These are phyloP conservation scores for Penicillium paneum DNA, from an alignment of 2,329 filamentous ascomycete species.

Conservation along the genomic window DNA sequence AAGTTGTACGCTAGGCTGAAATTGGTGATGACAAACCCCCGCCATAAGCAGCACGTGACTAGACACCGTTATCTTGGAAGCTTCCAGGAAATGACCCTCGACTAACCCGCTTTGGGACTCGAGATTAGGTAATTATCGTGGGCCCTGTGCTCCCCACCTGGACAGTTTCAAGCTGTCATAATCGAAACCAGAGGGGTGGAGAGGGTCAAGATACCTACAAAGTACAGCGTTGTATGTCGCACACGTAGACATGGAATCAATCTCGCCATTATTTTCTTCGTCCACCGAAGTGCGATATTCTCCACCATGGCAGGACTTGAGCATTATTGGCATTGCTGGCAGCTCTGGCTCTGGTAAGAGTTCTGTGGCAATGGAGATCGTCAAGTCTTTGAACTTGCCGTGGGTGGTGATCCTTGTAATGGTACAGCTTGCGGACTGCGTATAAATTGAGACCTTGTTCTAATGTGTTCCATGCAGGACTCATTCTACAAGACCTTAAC, in stretches of 20 bases:
- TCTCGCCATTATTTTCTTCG: slow-evolving; percentile 36
- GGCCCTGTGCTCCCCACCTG: background rate
- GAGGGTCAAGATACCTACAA: background rate
- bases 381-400: slow-evolving; percentile 82
- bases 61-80: background rate
- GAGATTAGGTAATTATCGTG: slow-evolving; percentile 4
- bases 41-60: background rate
- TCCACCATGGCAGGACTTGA: slow-evolving; percentile 92
- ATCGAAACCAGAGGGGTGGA: slow-evolving; percentile 4
- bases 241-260: slow-evolving; percentile 34
- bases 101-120: background rate
- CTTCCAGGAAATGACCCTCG: background rate
- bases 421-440: slow-evolving; percentile 53
- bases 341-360: slow-evolving; percentile 96
- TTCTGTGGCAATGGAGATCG: slow-evolving; percentile 86
- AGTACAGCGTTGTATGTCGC: background rate
- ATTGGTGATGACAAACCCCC: background rate
- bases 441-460: background rate
- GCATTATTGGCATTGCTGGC: slow-evolving; percentile 93
- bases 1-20: slow-evolving; percentile 30
- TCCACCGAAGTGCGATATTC: slow-evolving; percentile 66
- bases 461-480: slow-evolving; percentile 57
- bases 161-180: background rate
- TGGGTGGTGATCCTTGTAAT: slow-evolving; percentile 99
- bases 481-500: slow-evolving; percentile 94